Conservation (phyloP, 257 asterid species). For the Solanum piurae region DNA sequence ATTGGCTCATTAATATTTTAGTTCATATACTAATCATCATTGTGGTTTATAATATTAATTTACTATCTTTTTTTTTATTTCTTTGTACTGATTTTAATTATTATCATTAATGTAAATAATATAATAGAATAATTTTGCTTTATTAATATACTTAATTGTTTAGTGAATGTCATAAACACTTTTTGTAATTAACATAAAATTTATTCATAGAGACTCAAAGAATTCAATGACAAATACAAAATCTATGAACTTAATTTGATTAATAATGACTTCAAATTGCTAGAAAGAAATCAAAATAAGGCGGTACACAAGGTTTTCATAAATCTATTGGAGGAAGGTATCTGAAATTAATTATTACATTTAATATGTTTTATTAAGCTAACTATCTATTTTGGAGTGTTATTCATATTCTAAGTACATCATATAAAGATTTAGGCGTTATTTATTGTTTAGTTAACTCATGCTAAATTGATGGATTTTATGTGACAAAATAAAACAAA, state of each 20-base stretch:
- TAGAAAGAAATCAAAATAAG: not conserved
- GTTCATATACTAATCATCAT: not conserved
- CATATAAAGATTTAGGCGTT: not conserved
- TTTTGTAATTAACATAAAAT: not conserved
- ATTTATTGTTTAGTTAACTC: not conserved
- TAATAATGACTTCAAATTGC: not conserved
- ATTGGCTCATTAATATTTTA: not conserved
- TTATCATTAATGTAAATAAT: not conserved
- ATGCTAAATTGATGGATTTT: not conserved
- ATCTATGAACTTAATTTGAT: not conserved
- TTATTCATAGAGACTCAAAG: not conserved
- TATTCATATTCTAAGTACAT: not conserved
- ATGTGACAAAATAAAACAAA: too few species aligned
- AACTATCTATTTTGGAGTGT: not conserved
- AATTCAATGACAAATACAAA: not conserved
- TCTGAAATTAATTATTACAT: not conserved
- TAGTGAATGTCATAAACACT: too few species aligned
- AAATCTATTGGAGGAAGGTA: not conserved
- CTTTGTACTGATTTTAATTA: not conserved
- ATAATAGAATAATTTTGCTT: too few species aligned
- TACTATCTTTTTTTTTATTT: not conserved
- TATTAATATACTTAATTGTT: not conserved
- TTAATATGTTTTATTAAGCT: not conserved
- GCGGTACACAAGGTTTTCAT: not conserved
- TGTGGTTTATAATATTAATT: not conserved